A percentile compares a stretch with the other conserved stretches of the same genome.
Conservation (phyloP, 1,139 yeast genomes). For the Taphrina sp. region DNA sequence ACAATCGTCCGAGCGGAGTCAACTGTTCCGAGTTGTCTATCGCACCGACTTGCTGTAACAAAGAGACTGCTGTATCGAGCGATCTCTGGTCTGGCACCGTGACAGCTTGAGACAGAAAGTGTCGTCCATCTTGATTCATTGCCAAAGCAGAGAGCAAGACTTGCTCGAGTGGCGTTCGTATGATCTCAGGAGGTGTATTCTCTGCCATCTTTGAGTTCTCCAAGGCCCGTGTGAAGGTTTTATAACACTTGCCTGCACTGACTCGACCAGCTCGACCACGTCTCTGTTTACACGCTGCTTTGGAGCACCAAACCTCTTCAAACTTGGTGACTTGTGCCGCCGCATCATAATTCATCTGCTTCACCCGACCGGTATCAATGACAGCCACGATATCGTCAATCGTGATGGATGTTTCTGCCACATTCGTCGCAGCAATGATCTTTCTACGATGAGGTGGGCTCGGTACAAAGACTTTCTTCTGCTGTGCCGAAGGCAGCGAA, state of each 20-base stretch:
- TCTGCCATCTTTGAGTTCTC: constrained; percentile 57
- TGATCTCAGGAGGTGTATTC: constrained; percentile 85
- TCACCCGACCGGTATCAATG: constrained; percentile 82
- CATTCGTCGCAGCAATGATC: constrained; percentile 79
- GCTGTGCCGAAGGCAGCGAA: constrained; percentile 78
- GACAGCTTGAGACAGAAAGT: constrained; percentile 68
- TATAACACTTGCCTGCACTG: constrained; percentile 74
- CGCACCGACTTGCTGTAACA: constrained; percentile 72
- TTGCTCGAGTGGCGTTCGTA: constrained; percentile 77
- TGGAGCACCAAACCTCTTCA: constrained; percentile 81
- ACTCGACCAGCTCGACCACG: constrained; percentile 99
- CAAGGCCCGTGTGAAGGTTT: constrained; percentile 66
- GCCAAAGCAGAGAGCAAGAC: constrained; percentile 79
- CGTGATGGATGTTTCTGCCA: constrained; percentile 83
- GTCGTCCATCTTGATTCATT: constrained; percentile 71
- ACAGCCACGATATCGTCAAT: constrained; percentile 94
- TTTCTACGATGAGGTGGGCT: constrained; percentile 58
- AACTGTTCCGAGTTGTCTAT: constrained; percentile 48
- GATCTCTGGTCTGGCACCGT: constrained; percentile 73
- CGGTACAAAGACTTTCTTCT: constrained; percentile 65
- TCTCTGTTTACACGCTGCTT: constrained; percentile 88
- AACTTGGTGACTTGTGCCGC: constrained; percentile 66
- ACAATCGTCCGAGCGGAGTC: constrained; percentile 76
- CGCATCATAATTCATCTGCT: constrained; percentile 69
- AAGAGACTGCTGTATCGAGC: constrained; percentile 59